Evolutionary conservation across 495 filamentous ascomycete genomes (phyloP).

Genomic region (Patellaria atrata): DNA sequence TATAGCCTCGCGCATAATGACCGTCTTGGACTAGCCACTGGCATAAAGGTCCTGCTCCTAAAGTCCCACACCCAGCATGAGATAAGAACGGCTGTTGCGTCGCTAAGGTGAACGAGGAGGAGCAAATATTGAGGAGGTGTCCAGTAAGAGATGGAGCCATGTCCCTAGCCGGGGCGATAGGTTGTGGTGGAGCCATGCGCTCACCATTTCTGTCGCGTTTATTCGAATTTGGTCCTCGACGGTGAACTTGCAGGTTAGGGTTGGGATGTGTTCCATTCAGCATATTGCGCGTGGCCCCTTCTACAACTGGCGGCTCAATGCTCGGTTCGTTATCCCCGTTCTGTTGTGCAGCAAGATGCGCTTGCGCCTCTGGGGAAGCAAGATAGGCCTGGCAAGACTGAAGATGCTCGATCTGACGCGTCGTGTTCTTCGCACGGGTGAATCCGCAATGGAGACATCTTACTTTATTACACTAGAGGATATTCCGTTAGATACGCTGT

Average conservation of each 20-base stretch:
- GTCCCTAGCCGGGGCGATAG: constrained; percentile 4
- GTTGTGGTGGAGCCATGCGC: constrained; percentile 11
- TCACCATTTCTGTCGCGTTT: constrained; percentile 22
- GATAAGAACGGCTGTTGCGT: constrained; percentile 57
- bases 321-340: not conserved
- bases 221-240: constrained; percentile 22
- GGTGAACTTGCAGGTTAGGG: constrained; percentile 27
- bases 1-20: constrained; percentile 58
- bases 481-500: not conserved
- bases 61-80: constrained; percentile 46
- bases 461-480: constrained; percentile 28
- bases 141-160: constrained; percentile 32
- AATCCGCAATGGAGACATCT: constrained; percentile 30
- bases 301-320: constrained; percentile 3
- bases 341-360: constrained; percentile 15
- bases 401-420: constrained; percentile 30
- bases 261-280: constrained; percentile 27
- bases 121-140: constrained; percentile 34
- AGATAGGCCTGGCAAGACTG: constrained; percentile 26
- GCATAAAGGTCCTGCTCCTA: constrained; percentile 40
- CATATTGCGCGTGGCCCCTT: constrained; percentile 15
- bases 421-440: constrained; percentile 31
- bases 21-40: constrained; percentile 66
- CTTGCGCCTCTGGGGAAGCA: constrained; percentile 23
- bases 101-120: constrained; percentile 34